Conservation (phyloP, 1,284 basidiomycete species). For the Stygiomarasmius scandens region DNA sequence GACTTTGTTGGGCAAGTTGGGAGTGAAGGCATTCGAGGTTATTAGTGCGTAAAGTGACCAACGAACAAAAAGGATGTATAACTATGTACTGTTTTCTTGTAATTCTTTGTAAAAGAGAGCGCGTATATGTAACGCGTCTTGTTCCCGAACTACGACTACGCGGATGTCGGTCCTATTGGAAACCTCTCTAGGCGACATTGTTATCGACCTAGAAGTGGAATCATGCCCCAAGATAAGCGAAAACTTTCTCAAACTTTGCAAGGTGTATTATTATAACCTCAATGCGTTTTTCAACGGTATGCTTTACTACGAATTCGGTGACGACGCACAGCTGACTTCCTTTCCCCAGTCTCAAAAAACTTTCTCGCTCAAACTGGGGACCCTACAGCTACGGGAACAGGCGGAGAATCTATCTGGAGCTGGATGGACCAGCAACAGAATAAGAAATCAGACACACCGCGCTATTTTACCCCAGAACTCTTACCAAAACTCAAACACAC, state of each 20-base stretch:
- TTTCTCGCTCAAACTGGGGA: constrained; percentile 96
- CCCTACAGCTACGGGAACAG: constrained; percentile 92
- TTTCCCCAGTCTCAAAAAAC: constrained; percentile 82
- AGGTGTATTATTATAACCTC: constrained; percentile 94
- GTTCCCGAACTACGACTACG: no score
- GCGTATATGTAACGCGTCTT: no score
- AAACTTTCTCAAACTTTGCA: constrained; percentile 97
- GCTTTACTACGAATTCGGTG: no score
- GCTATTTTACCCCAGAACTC: constrained; percentile 88
- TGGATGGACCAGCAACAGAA: constrained; percentile 57
- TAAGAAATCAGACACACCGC: constrained; percentile 43
- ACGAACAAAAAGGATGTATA: no score
- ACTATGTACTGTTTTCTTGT: no score
- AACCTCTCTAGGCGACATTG: constrained; percentile 93
- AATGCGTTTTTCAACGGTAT: constrained; percentile 96
- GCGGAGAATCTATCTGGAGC: constrained; percentile 86
- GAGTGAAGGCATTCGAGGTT: constrained; percentile 65
- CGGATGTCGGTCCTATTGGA: constrained; percentile 98
- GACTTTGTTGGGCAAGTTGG: constrained; percentile 69
- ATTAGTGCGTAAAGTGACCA: neutral
- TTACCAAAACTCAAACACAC: constrained; percentile 83
- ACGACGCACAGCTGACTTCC: no score
- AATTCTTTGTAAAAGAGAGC: no score
- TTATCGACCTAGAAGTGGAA: constrained; percentile 95
- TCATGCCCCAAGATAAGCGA: constrained; percentile 87